Base-by-base conservation (phyloP, 2,329 filamentous ascomycete species). In the Nothophaeocryptopus gaeumannii region DNA sequence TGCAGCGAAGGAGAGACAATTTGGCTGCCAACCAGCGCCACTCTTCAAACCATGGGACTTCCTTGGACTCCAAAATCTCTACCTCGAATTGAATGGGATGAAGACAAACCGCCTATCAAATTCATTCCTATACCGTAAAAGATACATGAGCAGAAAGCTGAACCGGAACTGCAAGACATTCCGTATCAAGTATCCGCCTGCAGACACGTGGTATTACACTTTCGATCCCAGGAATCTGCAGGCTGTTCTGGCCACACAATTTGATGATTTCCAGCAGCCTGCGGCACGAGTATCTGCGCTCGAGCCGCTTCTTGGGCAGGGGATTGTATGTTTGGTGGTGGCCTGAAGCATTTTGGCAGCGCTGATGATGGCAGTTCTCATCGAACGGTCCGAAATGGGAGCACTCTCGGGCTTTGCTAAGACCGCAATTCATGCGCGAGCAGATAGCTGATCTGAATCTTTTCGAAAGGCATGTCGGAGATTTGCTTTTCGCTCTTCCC, bases 301-400 rank as follows among this genome's bases (percentile, higher is more conserved):
- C 5, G 38, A 39, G 15, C 38, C 38, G 9, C 38, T 39, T 9
- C 38, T 39, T 12, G 38, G 38, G 5, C 13, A 26, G 13, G 38
- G 38, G 5, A 39, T 39, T 26, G 38, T 39, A 38, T 14, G 38
- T 11, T 26, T 39, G n/a, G n/a, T 26, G 13, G 9, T 9, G 38
- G 14, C 13, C 15, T 38, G 11, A 11, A 15, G 14, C 11, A 10
- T 5, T 3, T 13, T 38, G 5, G 2, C 15, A 38, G 36, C 20
- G 36, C 36, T 38, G 36, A 38, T 15, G 36, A 38, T 38, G 11
- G 30, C 15, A 39, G 38, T 39, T 39, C 15, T 20, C 38, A 10
- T n/a, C 40, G 12, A 32, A 43, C 16, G 40, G 40, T 20, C 30
- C 40, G 10, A 43, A 43, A 5, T 51, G 49, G 49, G 38, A 40